These are phyloP conservation scores for Tetrapisispora arboricola DNA, from an alignment of 805 yeast species.

Conservation along the genomic window DNA sequence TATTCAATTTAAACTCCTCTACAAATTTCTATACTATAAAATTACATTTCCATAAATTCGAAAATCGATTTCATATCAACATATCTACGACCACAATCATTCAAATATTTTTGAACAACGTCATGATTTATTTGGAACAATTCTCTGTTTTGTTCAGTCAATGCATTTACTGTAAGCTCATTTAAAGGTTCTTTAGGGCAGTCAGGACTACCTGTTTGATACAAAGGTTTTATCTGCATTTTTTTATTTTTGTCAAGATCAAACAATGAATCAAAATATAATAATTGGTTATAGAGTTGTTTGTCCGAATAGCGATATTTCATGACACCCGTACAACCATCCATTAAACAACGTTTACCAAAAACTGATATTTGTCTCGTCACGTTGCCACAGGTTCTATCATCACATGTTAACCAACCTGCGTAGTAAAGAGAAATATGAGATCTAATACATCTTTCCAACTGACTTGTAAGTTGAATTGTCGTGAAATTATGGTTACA, in stretches of 20 bases:
- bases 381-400: slow-evolving; percentile 62
- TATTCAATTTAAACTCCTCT: neutral
- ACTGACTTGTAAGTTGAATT: slow-evolving; percentile 53
- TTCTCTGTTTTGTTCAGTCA: slow-evolving; percentile 70
- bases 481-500: slow-evolving; percentile 47
- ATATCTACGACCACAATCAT: slow-evolving; percentile 78
- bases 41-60: slow-evolving; percentile 37
- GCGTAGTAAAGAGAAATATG: slow-evolving; percentile 71
- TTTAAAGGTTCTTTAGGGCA: slow-evolving; percentile 26
- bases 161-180: slow-evolving; percentile 53
- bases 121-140: slow-evolving; percentile 42
- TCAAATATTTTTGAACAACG: slow-evolving; percentile 62
- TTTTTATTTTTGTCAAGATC: slow-evolving; percentile 70
- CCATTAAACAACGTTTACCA: slow-evolving; percentile 67
- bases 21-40: neutral
- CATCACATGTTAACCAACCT: slow-evolving; percentile 83
- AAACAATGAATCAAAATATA: slow-evolving; percentile 68
- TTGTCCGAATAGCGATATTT: slow-evolving; percentile 66
- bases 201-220: slow-evolving; percentile 28
- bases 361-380: slow-evolving; percentile 85
- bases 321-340: slow-evolving; percentile 69
- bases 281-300: slow-evolving; percentile 74
- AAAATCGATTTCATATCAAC: slow-evolving; percentile 82
- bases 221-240: slow-evolving; percentile 44
- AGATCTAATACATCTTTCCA: slow-evolving; percentile 61